phyloP scores from a whole-genome alignment of 768 basidiomycete genomes.

The Termitomyces sp. region DNA sequence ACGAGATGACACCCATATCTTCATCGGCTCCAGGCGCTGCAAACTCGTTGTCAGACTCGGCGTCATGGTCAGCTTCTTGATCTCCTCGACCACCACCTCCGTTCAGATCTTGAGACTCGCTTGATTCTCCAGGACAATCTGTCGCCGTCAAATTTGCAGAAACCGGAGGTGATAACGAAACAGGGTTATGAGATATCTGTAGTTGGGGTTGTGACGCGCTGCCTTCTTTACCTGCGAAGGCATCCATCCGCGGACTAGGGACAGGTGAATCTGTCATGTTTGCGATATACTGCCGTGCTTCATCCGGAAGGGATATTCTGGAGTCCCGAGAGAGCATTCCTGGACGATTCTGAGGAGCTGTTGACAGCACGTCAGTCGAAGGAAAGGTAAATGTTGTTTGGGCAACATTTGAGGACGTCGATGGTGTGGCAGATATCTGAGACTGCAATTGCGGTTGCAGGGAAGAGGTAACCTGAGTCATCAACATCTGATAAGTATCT shows the following conservation, averaged over 20 bases:
- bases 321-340: slow-evolving; percentile 52
- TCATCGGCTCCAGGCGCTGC: slow-evolving; percentile 26
- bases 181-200: not conserved
- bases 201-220: slow-evolving; percentile 5
- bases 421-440: slow-evolving; percentile 7
- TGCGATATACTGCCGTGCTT: slow-evolving; percentile 67
- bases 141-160: not conserved
- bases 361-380: slow-evolving; percentile 23
- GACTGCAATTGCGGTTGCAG: not conserved
- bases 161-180: slow-evolving; percentile 1
- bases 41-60: slow-evolving; percentile 17
- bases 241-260: slow-evolving; percentile 42
- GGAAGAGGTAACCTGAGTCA: not conserved
- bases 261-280: slow-evolving; percentile 61
- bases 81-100: slow-evolving; percentile 39
- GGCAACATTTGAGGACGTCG: slow-evolving; percentile 14
- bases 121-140: slow-evolving; percentile 15
- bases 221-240: slow-evolving; percentile 24
- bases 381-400: slow-evolving; percentile 15
- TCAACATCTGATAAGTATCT: slow-evolving; percentile 1
- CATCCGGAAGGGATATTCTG: slow-evolving; percentile 66
- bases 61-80: slow-evolving; percentile 32
- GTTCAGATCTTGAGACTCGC: slow-evolving; percentile 66
- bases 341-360: slow-evolving; percentile 27
- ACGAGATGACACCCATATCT: slow-evolving; percentile 14